Evolutionary conservation across 2,329 filamentous ascomycete species (phyloP), one percentile per base, ranked within the genome.

Genomic region (Alternaria conjuncta): DNA sequence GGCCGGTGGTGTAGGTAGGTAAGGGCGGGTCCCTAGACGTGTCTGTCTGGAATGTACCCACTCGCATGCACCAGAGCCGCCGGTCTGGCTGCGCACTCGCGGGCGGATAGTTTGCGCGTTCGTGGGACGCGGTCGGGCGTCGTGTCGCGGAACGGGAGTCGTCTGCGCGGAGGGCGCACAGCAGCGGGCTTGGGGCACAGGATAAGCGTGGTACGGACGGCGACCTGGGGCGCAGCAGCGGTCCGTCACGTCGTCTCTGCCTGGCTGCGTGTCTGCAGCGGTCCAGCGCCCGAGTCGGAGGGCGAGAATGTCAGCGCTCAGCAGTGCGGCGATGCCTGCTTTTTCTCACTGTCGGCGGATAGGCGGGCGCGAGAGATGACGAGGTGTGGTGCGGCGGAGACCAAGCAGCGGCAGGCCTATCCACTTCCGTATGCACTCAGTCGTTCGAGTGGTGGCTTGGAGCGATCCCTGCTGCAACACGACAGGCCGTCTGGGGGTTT

Each of bases 361-460:
- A 56, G 68, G 65, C 63, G 68, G 66, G 64, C 57, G 60, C 47
- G 60, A 49, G 54, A 66, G 64, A 72, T 73, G 70, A 73, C 70
- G 66, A 70, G 65, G 59, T 68, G 60, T 65, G 61, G 56, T 69
- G 68, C 66, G 64, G 67, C 68, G 65, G 64, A 63, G 61, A 67
- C 65, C 55, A 64, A 55, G 60, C 65, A 66, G 69, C 67, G 61
- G 61, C 56, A 65, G 67, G 65, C 66, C 64, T 63, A 60, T 68
- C 64, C 67, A 57, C 65, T 59, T 63, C 63, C 46, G 68, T 65
- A 57, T 70, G 70, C 67, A 63, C 64, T 57, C 64, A 66, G 66
- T 73, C 66, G 72, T 70, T 71, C 66, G 61, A 71, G 66, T 65
- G 67, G 72, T 76, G 74, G 75, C 75, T 74, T 71, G 68, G 57